Base-by-base conservation (phyloP, 73 alveolate species). In the Tetrahymena malaccensis region DNA sequence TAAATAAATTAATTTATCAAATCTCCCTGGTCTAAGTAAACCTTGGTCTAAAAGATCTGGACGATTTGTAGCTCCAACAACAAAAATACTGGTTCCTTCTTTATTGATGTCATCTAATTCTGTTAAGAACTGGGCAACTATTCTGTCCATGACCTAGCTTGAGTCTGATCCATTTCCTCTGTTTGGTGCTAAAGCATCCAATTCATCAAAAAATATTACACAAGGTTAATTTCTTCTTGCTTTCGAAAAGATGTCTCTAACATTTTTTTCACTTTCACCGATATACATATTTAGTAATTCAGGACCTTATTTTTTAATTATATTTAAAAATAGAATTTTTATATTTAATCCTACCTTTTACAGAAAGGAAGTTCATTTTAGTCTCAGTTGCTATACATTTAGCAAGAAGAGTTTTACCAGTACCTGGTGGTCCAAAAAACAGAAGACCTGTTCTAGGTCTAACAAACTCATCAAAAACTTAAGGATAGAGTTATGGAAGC, bases 361-460 rank as follows among this genome's bases (percentile, higher is more conserved):
- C 99, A 13, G 99, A 98, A 44, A 98, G 96, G 96, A 98, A 98
- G 97, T 98, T 98, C 98, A 98, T 94, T 84, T 96, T 93, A 93
- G 98, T 97, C 89, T 98, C 99, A 35, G 99, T 97, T 21, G 99
- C 99, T 22, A 98, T 97, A 35, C 99, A 99, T 94, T 98, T 98
- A 13, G 99, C 99, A 35, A 98, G 96, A 17, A 98, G 95, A 17
- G 99, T 98, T 93, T 98, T 97, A 34, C 99, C 99, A 35, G 99
- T 98, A 19, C 99, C 99, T 17, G 99, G 99, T 1, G 99, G 99
- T 6, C 99, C 99, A 96, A 96, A 99, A 40, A 99, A 98, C 43
- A 99, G 96, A 4, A 99, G 97, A 38, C 99, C 99, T 58, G 98
- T 97, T 95, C 99, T 94, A 40, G 99, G 97, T 27, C 97, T 94